Base-by-base conservation (phyloP, 2,329 filamentous ascomycete species). In the Cladophialophora chaetospira region DNA sequence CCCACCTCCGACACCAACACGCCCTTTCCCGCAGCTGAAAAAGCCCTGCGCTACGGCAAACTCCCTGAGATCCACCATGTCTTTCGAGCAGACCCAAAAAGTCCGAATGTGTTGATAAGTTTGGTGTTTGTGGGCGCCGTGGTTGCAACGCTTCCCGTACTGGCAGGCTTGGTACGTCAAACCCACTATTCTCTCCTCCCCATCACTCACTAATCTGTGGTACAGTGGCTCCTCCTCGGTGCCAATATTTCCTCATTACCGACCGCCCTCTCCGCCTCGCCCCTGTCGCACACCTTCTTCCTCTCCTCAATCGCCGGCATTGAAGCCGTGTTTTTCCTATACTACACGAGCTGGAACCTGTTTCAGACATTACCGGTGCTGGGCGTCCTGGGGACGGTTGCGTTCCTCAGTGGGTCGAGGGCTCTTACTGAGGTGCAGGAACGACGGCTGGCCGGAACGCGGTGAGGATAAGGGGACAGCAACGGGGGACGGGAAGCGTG, bases 361-460 rank as follows among this genome's bases (percentile, higher is more conserved):
- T 96, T 97, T 81, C 88, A 96, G 78, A 85, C 85, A 11, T 79
- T 99, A 47, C 92, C 91, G 3, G 86, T 85, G 23, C 85, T 88
- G 52, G 79, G 79, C 29, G 75, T 86, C 40, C 82, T 94, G 26
- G 85, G 86, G 13, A 74, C 82, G 23, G 82, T 91, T 53, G 84
- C 89, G 9, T 90, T 96, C 70, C 73, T 97, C 61, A 96, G 90
- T 71, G 94, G 94, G 55, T 91, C 88, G 70, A 87, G 91, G 73
- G 94, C 94, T 4, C 78, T 99, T 65, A 88, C 90, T 47, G 94
- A 99, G 78, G 93, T 99, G 26, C 94, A 97, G 77, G 85, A 87
- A 68, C 84, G 94, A 65, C 85, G 94, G 55, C 76, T 97, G 67
- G 88, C 89, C 19, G 92, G 91, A 4, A 70, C 82, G 62, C 75